Percentiles rank a stretch among this genome's conserved stretches.
These are phyloP conservation scores for Brassica hybrid DNA, from an alignment of 441 rosid genomes.

Conservation along the genomic window DNA sequence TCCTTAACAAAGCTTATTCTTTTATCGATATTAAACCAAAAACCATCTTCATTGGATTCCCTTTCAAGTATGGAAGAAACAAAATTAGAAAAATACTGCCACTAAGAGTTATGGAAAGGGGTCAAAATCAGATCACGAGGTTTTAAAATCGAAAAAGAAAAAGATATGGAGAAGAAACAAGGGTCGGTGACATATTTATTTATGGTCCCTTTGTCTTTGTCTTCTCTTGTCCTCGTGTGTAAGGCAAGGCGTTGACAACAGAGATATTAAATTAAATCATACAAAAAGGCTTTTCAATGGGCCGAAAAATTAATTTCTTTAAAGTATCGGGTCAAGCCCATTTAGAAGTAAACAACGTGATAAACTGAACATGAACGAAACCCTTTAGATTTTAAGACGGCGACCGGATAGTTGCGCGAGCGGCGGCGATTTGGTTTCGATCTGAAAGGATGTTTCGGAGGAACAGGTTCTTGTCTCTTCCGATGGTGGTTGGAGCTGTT, in stretches of 20 bases:
- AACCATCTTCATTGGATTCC: neutral
- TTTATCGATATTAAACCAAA: no score
- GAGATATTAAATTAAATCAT: neutral
- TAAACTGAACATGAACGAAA: slow-evolving; percentile 11
- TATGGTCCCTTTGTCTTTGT: neutral
- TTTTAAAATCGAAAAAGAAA: neutral
- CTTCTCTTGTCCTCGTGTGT: slow-evolving; percentile 1
- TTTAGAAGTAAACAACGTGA: neutral
- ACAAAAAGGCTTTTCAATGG: slow-evolving; percentile 9
- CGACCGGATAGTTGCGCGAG: slow-evolving; percentile 4
- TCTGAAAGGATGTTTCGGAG: slow-evolving; percentile 58
- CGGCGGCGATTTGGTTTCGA: neutral
- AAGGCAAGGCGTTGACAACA: slow-evolving; percentile 18
- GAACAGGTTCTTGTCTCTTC: slow-evolving; percentile 72
- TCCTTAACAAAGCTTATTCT: no score
- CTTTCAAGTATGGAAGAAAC: neutral
- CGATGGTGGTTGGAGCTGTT: slow-evolving; percentile 87
- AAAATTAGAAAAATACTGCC: neutral
- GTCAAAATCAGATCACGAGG: slow-evolving; percentile 33
- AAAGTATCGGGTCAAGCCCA: slow-evolving; percentile 7
- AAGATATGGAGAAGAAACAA: slow-evolving; percentile 11
- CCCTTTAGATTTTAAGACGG: slow-evolving; percentile 9
- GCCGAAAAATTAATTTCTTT: neutral
- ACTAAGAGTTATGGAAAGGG: slow-evolving; percentile 6
- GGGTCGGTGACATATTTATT: slow-evolving; percentile 20